These are phyloP conservation scores for Penicillium aurantiogriseum DNA, from an alignment of 2,329 filamentous ascomycete species.

Conservation along the genomic window DNA sequence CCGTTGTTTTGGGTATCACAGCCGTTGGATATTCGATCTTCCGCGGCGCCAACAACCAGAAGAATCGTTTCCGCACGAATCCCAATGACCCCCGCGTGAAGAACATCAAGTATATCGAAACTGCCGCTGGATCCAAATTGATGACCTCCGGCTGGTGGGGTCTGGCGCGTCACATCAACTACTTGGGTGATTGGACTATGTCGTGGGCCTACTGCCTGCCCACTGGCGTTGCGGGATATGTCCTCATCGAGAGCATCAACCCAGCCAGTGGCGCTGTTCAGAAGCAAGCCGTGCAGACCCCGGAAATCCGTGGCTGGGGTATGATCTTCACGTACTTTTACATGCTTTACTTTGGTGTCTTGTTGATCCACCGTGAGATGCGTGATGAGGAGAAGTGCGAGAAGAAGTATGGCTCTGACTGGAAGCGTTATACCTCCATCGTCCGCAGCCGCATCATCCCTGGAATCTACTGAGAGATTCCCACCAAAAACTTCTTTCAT, in stretches of 20 bases:
- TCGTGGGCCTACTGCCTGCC: slow-evolving; percentile 87
- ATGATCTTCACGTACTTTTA: slow-evolving; percentile 94
- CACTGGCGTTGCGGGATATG: slow-evolving; percentile 79
- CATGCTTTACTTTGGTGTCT: slow-evolving; percentile 81
- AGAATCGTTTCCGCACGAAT: slow-evolving; percentile 89
- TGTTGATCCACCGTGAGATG: slow-evolving; percentile 81
- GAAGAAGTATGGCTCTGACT: slow-evolving; percentile 88
- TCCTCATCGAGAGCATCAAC: slow-evolving; percentile 56
- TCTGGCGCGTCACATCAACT: slow-evolving; percentile 87
- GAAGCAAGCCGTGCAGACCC: slow-evolving; percentile 70
- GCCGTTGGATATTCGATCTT: slow-evolving; percentile 82
- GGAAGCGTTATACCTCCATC: slow-evolving; percentile 80
- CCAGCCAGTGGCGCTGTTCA: slow-evolving; percentile 60
- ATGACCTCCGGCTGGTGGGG: slow-evolving; percentile 93
- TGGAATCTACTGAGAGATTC: slow-evolving; percentile 65
- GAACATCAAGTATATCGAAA: slow-evolving; percentile 83
- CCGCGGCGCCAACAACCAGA: slow-evolving; percentile 89
- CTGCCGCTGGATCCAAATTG: slow-evolving; percentile 74
- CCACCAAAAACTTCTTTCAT: background rate
- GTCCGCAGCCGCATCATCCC: slow-evolving; percentile 83
- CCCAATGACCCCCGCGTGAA: slow-evolving; percentile 75
- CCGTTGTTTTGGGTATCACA: slow-evolving; percentile 66
- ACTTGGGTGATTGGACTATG: slow-evolving; percentile 92
- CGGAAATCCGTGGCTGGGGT: slow-evolving; percentile 74
- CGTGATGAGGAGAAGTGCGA: slow-evolving; percentile 89